These are phyloP conservation scores for Diplodia sapinea DNA, from an alignment of 2,329 filamentous ascomycete genomes.

Conservation along the genomic window DNA sequence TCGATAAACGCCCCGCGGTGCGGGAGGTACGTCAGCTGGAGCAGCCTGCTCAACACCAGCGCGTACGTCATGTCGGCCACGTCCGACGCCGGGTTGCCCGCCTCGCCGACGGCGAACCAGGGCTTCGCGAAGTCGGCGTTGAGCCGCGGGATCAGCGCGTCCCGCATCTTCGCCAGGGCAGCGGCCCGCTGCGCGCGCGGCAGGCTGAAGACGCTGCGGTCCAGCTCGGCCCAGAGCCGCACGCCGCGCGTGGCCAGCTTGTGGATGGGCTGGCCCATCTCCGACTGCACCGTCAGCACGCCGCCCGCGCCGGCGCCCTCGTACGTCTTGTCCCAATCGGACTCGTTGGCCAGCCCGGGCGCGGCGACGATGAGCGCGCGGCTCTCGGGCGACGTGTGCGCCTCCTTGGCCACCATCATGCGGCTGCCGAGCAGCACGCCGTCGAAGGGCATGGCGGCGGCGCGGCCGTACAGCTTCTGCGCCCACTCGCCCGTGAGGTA, in stretches of 20 bases:
- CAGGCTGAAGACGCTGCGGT: slow-evolving; percentile 80
- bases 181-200: slow-evolving; percentile 70
- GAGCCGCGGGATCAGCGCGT: slow-evolving; percentile 92
- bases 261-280: slow-evolving; percentile 98
- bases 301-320: slow-evolving; percentile 60
- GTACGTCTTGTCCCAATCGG: slow-evolving; percentile 91
- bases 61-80: slow-evolving; percentile 96
- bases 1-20: background rate
- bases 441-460: slow-evolving; percentile 79
- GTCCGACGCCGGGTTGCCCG: slow-evolving; percentile 69
- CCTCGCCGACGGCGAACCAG: slow-evolving; percentile 85
- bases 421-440: slow-evolving; percentile 89
- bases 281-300: slow-evolving; percentile 84
- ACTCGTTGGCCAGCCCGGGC: slow-evolving; percentile 74
- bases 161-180: slow-evolving; percentile 85
- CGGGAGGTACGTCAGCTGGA: slow-evolving; percentile 72
- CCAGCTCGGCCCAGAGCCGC: slow-evolving; percentile 93
- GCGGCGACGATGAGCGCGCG: slow-evolving; percentile 92
- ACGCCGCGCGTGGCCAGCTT: slow-evolving; percentile 93
- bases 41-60: slow-evolving; percentile 84
- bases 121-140: slow-evolving; percentile 97
- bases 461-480: slow-evolving; percentile 37
- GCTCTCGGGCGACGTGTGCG: slow-evolving; percentile 82
- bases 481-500: slow-evolving; percentile 91
- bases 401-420: slow-evolving; percentile 94